phyloP scores from a whole-genome alignment of 2,329 filamentous ascomycete species.

The Tolypocladium cylindrosporum region DNA sequence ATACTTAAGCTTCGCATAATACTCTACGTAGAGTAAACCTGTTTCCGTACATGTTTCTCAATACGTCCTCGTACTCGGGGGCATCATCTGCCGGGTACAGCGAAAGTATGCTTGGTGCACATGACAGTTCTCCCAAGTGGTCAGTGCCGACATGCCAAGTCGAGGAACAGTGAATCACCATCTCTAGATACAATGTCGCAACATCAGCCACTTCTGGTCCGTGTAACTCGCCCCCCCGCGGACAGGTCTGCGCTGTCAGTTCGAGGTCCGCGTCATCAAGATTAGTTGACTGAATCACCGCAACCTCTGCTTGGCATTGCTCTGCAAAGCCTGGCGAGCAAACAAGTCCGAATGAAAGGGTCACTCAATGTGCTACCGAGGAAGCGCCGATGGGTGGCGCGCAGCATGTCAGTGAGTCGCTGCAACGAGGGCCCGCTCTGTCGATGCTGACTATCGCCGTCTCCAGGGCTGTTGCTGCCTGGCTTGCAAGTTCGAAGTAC shows the following conservation, averaged over 20 bases:
- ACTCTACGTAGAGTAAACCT: too few relatives aligned
- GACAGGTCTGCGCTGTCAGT: not conserved
- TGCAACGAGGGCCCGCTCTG: not conserved
- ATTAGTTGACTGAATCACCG: not conserved
- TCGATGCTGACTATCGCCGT: not conserved
- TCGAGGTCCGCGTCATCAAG: not conserved
- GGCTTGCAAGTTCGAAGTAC: too few relatives aligned
- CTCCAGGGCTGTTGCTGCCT: not conserved
- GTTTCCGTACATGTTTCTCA: too few relatives aligned
- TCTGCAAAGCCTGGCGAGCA: not conserved
- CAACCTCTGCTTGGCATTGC: not conserved
- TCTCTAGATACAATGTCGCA: not conserved
- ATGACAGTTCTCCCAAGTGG: too few relatives aligned
- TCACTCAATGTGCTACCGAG: not conserved
- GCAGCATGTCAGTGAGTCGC: not conserved
- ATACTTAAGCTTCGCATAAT: too few relatives aligned
- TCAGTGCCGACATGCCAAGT: too few relatives aligned
- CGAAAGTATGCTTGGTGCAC: too few relatives aligned
- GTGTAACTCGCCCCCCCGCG: not conserved
- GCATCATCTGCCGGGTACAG: too few relatives aligned
- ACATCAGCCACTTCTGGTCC: too few relatives aligned
- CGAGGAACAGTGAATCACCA: not conserved
- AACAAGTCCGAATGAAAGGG: not conserved
- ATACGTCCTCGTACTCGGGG: too few relatives aligned
- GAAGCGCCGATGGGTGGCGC: not conserved